Evolutionary conservation across 345 rosid species (phyloP), one percentile per base, ranked within the genome.

Genomic region (Syzygium aromaticum): DNA sequence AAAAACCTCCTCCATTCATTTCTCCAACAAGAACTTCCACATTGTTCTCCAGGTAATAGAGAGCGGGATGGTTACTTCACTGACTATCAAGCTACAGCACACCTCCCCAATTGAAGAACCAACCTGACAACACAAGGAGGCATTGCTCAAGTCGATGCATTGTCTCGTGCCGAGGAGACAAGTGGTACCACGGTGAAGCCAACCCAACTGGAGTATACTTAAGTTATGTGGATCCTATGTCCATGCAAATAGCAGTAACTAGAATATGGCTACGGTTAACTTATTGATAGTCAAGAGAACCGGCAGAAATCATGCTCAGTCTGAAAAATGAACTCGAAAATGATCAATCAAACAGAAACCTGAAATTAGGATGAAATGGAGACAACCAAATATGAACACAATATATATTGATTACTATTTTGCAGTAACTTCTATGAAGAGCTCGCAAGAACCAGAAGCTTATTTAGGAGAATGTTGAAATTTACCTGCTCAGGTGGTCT

Each of bases 401-500:
- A 17, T 9, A 73, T 19, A 21, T 33, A 73, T 73, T 21, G 25
- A 73, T 73, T 73, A 73, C 46, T 17, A 19, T 33, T 73, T 73
- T 73, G 46, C 25, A 73, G 49, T 73, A 73, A 73, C 80, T 33
- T 33, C 46, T 33, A 19, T 19, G 25, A 17, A 33, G 46, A 73
- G 19, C 80, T 73, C 7, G 7, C 25, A 17, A 73, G 80, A 73
- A 73, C 80, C 80, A 73, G 80, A 73, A 73, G 80, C 25, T 33
- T 73, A 73, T 33, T 33, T 19, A 17, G 13, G 49, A 13, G 10
- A 73, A 73, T 33, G 49, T 33, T 33, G 46, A 73, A 73, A 73
- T 33, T 28, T 89, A 98, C 99, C 98, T 98, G 99, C 86, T 98
- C 99, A 64, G 99, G 94, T 43, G 99, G 99, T 90, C 99, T 94